Evolutionary conservation across 208 protist species (phyloP).

Genomic region (Trypanosoma rangeli): DNA sequence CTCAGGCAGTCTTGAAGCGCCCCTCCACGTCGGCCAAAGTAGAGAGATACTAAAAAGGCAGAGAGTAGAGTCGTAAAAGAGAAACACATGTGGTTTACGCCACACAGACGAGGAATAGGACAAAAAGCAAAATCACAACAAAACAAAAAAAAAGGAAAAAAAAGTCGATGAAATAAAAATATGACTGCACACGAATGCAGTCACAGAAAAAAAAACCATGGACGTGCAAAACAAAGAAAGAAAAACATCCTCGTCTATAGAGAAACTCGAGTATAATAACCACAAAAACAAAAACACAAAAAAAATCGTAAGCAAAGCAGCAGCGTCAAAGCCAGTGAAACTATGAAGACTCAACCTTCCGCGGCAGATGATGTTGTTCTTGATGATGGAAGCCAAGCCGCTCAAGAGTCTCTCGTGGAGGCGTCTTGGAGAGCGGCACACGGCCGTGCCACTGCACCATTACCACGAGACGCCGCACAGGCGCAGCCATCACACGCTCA

Average conservation of each 20-base stretch:
- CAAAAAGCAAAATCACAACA: neutral
- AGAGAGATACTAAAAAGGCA: neutral
- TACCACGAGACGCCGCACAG: slow-evolving; percentile 22
- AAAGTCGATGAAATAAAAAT: neutral
- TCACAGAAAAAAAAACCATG: slow-evolving; percentile 6
- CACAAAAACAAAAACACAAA: neutral
- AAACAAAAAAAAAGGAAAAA: neutral
- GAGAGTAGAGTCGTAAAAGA: neutral
- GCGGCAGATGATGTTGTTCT: neutral
- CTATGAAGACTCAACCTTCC: neutral
- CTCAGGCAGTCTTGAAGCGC: neutral
- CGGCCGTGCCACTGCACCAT: slow-evolving; percentile 19
- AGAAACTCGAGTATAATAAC: neutral
- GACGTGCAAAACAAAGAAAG: neutral
- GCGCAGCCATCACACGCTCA: slow-evolving; percentile 14
- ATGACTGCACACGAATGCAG: neutral
- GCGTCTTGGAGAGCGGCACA: slow-evolving; percentile 3
- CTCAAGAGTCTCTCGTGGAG: neutral
- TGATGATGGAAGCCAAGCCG: slow-evolving; percentile 8
- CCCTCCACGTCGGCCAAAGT: neutral
- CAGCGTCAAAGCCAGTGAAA: neutral
- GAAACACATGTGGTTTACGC: neutral
- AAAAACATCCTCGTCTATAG: neutral
- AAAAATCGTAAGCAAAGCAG: neutral
- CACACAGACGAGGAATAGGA: too few species aligned